Base-by-base conservation (phyloP, 176 grass and related monocot genomes). In the Avena insularis region DNA sequence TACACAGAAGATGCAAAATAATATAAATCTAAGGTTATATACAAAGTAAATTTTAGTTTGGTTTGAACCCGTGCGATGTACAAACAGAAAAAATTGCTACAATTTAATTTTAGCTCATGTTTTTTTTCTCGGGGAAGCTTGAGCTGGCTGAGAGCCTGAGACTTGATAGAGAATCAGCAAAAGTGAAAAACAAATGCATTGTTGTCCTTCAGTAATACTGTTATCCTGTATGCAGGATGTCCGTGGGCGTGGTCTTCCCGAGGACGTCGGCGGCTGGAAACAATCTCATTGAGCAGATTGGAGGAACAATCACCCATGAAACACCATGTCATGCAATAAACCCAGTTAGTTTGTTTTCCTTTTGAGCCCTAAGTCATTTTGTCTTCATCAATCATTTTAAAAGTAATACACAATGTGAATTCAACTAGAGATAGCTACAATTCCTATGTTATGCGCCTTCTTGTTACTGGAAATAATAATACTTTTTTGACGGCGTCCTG, bases 221-320 rank as follows among this genome's bases (percentile, higher is more conserved):
- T 80, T 86, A 48, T 88, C 69, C 9, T 79, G 45, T 88, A 50
- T 86, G 77, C 83, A 98, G 92, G 87, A 86, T 79, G 80, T 59
- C 79, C 58, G 55, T 73, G 65, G 81, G 7, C 63, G 88, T 23
- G 90, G 75, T 58, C 90, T 94, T 27, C 77, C 79, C 0, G 83
- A 90, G 29, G 93, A 85, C 68, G 87, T 62, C 0, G 91, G 93
- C 77, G 93, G 93, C 87, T 91, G 93, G 91, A 94, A 83, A 54
- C 74, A 84, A 80, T 94, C 91, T 23, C 84, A 25, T 75, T 93
- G 63, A 88, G 20, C 72, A 80, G 36, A 65, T 17, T 17, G 57
- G 8, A 81, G 75, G 25, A 15, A n/a, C 9, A 67, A 17, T 6
- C 29, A 13, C 12, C 71, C 16, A 64, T 55, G 17, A 60, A 60